Percentiles rank a stretch among this genome's conserved stretches.
phyloP scores from a whole-genome alignment of 371 early-diverging fungal species.

The Mortierella sp. region DNA sequence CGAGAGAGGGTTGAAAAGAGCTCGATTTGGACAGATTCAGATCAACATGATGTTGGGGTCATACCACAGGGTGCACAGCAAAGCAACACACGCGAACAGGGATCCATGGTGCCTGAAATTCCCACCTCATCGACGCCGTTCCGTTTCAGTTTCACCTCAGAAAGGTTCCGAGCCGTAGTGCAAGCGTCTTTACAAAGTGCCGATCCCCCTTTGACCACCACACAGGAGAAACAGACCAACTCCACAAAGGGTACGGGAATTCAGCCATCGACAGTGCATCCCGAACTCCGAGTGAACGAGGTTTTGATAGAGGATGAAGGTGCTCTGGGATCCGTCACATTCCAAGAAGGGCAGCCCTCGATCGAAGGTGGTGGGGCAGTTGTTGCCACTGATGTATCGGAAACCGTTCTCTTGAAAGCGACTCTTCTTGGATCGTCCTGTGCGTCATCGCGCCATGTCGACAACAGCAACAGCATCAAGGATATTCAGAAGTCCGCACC shows the following conservation, averaged over 20 bases:
- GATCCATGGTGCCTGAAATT: not conserved
- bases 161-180: slow-evolving; percentile 37
- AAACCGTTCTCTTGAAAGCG: slow-evolving; percentile 3
- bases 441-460: not conserved
- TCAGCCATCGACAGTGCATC: not conserved
- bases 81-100: slow-evolving; percentile 3
- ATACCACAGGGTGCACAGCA: slow-evolving; percentile 1
- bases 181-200: slow-evolving; percentile 17
- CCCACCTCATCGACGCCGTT: slow-evolving; percentile 7
- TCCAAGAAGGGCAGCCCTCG: not conserved
- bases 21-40: slow-evolving; percentile 2
- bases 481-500: slow-evolving; percentile 34
- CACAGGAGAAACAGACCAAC: not conserved
- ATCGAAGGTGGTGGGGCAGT: not conserved
- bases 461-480: not conserved
- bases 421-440: not conserved
- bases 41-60: not conserved
- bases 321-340: not conserved
- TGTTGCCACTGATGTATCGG: not conserved
- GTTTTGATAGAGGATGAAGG: not conserved
- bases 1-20: not conserved
- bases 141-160: slow-evolving; percentile 45
- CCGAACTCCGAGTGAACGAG: not conserved
- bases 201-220: not conserved
- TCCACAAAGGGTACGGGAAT: not conserved